Base-by-base conservation (phyloP, 352 stramenopile species). In the Phytophthora fragariae region DNA sequence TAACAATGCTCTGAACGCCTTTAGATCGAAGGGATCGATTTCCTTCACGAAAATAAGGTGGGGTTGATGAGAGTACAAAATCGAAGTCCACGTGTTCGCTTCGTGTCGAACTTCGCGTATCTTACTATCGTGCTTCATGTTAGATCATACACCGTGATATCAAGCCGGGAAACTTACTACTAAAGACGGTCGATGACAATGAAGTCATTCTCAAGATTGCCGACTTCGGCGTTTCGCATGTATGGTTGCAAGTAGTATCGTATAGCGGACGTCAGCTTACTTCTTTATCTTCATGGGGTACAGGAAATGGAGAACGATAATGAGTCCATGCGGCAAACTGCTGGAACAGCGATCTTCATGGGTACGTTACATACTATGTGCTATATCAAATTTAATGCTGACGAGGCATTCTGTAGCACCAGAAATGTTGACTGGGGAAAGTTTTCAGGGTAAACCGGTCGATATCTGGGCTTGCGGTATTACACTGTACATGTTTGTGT, bases 401-500 rank as follows among this genome's bases (percentile, higher is more conserved):
- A 59, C n/a, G 15, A 6, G 46, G 17, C 44, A 6, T 14, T 57
- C 7, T 41, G 19, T 64, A 92, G 86, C 88, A 0, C 86, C 88
- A 0, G 88, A 95, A 68, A 95, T 95, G 88, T 80, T 94, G 53
- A 93, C 86, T 8, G 88, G 86, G 7, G 84, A 89, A 21, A 90
- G 82, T 21, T 95, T 94, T 68, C 86, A 86, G 35, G 88, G 88
- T 21, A 91, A 90, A 57, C 88, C 89, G 0, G 72, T 94, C 15
- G 97, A 99, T 76, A 91, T 99, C 15, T 99, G 97, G 97, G 96
- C 97, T 14, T 98, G 94, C 19, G 97, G 97, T 5, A 77, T 99
- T 35, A 99, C 96, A 68, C 74, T 99, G 3, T 99, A 98, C 75
- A 98, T 99, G 81, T 99, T 99, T 75, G 86, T 97, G 9, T 98